Conservation (phyloP, 371 early-diverging fungal genomes). For the Sporodiniella umbellata region DNA sequence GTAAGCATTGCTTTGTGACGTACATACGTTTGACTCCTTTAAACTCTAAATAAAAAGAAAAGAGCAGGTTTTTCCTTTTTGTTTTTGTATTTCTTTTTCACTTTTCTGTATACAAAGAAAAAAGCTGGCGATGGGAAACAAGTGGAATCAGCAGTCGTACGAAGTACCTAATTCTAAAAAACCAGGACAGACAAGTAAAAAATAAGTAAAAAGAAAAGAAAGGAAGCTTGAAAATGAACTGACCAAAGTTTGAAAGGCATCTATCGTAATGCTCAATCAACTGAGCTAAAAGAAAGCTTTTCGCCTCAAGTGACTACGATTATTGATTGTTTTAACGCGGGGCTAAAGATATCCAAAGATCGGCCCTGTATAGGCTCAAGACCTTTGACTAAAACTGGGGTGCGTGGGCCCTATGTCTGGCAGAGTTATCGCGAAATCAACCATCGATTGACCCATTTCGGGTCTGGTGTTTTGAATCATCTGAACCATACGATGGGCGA, state of each 20-base stretch:
- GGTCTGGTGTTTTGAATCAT: constrained; percentile 51
- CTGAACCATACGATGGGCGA: constrained; percentile 28
- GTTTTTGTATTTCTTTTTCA: not conserved
- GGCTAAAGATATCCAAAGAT: constrained; percentile 32
- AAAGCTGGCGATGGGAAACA: too few species aligned
- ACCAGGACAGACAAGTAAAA: constrained; percentile 46
- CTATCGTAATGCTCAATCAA: constrained; percentile 31
- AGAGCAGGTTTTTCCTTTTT: not conserved
- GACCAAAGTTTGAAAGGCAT: too few species aligned
- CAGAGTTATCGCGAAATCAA: constrained; percentile 63
- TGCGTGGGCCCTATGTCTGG: constrained; percentile 74
- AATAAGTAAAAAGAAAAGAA: not conserved
- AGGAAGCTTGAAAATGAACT: not conserved
- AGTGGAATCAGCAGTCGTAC: constrained; percentile 40
- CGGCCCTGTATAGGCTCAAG: constrained; percentile 56
- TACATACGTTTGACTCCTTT: not conserved
- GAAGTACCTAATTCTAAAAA: constrained; percentile 38
- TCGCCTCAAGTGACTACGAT: constrained; percentile 42
- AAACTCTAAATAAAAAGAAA: not conserved
- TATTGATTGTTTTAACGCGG: constrained; percentile 35
- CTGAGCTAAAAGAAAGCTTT: constrained; percentile 20
- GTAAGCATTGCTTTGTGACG: not conserved
- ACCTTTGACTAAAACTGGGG: constrained; percentile 46
- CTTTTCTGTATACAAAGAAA: constrained; percentile 8
- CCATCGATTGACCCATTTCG: constrained; percentile 62